Base-by-base conservation (phyloP, 1,139 yeast species). In the Blastobotrys serpentis region DNA sequence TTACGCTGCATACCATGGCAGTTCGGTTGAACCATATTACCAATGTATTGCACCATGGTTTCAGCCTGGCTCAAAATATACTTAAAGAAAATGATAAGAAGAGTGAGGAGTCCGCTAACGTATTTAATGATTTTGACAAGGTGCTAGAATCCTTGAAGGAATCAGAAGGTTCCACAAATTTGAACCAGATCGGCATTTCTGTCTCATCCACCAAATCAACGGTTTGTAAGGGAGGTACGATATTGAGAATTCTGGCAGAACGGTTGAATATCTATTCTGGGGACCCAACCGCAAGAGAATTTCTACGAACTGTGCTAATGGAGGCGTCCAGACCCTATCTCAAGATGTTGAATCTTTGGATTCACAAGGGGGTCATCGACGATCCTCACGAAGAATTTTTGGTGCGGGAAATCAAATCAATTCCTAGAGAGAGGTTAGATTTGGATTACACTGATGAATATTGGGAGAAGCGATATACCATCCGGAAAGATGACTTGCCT, bases 321-420 rank as follows among this genome's bases (percentile, higher is more conserved):
- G 73, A 73, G 11, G 78, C 89, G 0, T 81, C 95, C 38, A 63
- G 58, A 25, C 82, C 82, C 37, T 92, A 88, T 61, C 72, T 88
- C 19, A 58, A 58, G 1, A 85, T 86, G 81, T 71, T 94, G 16
- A 83, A 85, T 56, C 66, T 71, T 23, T 94, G 98, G 98, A 72
- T 92, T 18, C 75, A 77, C 11, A 72, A 76, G 48, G 99, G 99
- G 0, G 72, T 74, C 2, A 74, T 92, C 7, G 76, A 78, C 53
- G 98, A 94, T 59, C 89, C 88, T 0, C 81, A 80, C 59, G 82
- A 83, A 42, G 99, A 94, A 65, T 94, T 94, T 62, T 69, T 90
- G 63, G 79, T 92, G 10, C 76, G 81, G 33, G 72, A 68, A 43
- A 60, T 64, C 37, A 52, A 56, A 21, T 58, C 61, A 40, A 62